These are phyloP conservation scores for Fusarium napiforme DNA, from an alignment of 2,329 filamentous ascomycete species.

Conservation along the genomic window DNA sequence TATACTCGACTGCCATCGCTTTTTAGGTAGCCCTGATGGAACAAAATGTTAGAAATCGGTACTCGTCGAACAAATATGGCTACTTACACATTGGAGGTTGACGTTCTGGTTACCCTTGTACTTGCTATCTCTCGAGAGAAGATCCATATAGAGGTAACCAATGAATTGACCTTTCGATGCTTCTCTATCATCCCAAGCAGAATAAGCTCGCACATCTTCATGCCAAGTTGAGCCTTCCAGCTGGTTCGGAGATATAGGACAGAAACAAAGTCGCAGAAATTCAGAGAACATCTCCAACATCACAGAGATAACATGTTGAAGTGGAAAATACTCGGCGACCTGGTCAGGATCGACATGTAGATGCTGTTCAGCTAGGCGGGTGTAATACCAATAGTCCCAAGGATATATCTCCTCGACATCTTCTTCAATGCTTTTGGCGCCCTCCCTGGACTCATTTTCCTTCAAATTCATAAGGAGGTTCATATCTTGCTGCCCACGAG, in stretches of 20 bases:
- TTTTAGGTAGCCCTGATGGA: background rate
- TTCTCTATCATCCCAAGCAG: accelerated
- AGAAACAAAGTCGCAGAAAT: background rate
- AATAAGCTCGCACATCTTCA: background rate
- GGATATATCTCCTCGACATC: too few species aligned
- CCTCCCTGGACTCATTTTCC: too few species aligned
- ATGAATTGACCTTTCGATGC: accelerated
- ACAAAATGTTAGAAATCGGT: background rate
- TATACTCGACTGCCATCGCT: background rate
- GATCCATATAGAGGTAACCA: background rate
- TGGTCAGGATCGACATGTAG: accelerated
- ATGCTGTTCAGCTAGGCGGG: accelerated
- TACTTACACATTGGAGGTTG: background rate
- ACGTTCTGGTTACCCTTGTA: background rate
- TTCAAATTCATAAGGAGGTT: too few species aligned
- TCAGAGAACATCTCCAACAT: background rate
- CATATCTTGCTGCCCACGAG: background rate
- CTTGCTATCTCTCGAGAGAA: background rate
- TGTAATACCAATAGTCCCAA: background rate
- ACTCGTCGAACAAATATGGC: too few species aligned
- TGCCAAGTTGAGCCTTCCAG: background rate
- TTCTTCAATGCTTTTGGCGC: too few species aligned
- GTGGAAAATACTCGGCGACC: background rate
- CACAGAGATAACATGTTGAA: background rate
- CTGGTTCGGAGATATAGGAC: background rate